Base-by-base conservation (phyloP, 495 filamentous ascomycete species). In the Achaetomiella virescens region DNA sequence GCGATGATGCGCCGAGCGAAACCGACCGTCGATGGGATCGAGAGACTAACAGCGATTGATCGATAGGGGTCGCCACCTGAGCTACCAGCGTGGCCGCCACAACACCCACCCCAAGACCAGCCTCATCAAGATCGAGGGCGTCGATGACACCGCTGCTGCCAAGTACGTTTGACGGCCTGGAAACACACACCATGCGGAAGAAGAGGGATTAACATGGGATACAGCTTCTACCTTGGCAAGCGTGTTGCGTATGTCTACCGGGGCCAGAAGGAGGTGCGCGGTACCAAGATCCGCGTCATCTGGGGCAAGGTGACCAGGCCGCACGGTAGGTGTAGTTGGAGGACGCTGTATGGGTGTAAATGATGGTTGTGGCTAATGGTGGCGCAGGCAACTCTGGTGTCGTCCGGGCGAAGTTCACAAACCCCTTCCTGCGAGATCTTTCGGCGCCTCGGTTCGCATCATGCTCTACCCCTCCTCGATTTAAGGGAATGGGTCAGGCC, bases 281-380 rank as follows among this genome's bases (percentile, higher is more conserved):
- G 93, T 70, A 90, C 90, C 72, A 96, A 97, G 84, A 91, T 97
- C 75, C 81, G 91, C 70, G 91, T 97, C 60, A 97, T 97, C 78
- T 98, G 95, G 93, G 95, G 95, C 76, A 97, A 96, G 82, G 84
- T 97, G 68, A 96, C 91, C 68, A 82, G 89, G 67, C 84, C 90
- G 70, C 91, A 97, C 76, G 93, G 89, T 92, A 86, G 66, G 82
- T 71, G 59, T n/a, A n/a, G 17, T 12, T 20, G 29, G 25, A 17
- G 27, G 20, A 31, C 6, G 8, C 18, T 18, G 43, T 47, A 41
- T n/a, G 15, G 27, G 54, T 6, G 7, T 9, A 33, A 17, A 20
- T 17, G n/a, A 53, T 18, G 31, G 54, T n/a, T n/a, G 15, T 37
- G 31, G 24, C 15, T 20, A 42, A 52, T 54, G 42, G 53, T 48